A percentile compares a stretch with the other conserved stretches of the same genome.
Conservation (phyloP, 208 protist species). For the Porcisia hertigi region DNA sequence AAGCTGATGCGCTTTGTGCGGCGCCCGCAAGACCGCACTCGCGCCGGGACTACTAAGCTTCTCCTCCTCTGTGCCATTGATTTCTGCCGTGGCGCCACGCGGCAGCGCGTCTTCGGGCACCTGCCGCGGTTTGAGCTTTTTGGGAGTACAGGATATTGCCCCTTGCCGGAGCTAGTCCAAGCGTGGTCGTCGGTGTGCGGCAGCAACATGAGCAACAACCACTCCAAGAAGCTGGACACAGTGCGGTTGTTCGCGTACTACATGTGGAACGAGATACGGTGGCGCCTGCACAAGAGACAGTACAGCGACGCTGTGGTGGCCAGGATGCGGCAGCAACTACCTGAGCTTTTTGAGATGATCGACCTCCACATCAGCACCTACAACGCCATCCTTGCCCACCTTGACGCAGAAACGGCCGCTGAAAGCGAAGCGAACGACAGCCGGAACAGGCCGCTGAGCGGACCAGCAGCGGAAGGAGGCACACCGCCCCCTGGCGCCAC, state of each 20-base stretch:
- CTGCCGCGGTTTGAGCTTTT: constrained; percentile 62
- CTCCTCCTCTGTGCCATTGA: constrained; percentile 27
- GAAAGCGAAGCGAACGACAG: background rate
- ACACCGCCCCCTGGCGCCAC: background rate
- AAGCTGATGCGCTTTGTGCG: constrained; percentile 39
- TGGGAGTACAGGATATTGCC: constrained; percentile 54
- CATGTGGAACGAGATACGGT: constrained; percentile 32
- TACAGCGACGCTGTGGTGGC: constrained; percentile 14
- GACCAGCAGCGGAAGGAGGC: background rate
- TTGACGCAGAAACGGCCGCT: constrained; percentile 11
- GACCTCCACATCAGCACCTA: constrained; percentile 23
- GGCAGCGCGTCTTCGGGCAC: constrained; percentile 26
- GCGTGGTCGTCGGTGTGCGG: constrained; percentile 36
- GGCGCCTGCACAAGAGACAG: constrained; percentile 25
- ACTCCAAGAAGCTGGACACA: background rate
- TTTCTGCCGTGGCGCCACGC: constrained; percentile 21
- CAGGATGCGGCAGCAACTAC: constrained; percentile 22
- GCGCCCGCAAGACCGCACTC: constrained; percentile 25
- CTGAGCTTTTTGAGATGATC: constrained; percentile 17
- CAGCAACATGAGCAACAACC: background rate
- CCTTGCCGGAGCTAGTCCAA: constrained; percentile 55
- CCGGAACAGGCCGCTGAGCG: background rate
- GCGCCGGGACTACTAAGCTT: constrained; percentile 27
- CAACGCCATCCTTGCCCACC: constrained; percentile 13
- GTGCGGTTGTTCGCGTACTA: constrained; percentile 22